These are phyloP conservation scores for Russula emetica DNA, from an alignment of 768 basidiomycete species.

Conservation along the genomic window DNA sequence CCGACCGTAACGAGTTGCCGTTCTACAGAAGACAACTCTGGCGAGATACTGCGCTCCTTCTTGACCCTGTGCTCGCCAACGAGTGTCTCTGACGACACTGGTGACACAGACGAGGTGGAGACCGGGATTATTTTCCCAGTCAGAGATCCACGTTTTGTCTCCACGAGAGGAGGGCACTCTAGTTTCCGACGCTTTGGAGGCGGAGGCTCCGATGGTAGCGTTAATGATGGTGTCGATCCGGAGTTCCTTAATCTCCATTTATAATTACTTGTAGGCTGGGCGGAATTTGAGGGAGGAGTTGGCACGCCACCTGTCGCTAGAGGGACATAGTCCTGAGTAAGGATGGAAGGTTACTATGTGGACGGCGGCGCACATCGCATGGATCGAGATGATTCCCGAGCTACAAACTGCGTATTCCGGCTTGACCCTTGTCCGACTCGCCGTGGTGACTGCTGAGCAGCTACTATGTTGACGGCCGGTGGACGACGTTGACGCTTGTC, in stretches of 20 bases:
- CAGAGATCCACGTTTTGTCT: background rate
- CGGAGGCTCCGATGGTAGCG: background rate
- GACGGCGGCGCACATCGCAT: background rate
- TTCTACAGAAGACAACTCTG: slow-evolving; percentile 4
- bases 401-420: background rate
- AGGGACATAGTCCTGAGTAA: background rate
- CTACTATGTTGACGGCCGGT: slow-evolving; percentile 11
- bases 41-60: slow-evolving; percentile 22
- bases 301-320: background rate
- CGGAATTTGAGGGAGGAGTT: background rate
- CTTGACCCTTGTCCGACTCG: background rate
- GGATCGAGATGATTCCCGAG: background rate
- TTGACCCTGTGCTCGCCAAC: slow-evolving; percentile 18
- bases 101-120: background rate
- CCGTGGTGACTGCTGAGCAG: background rate
- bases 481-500: slow-evolving; percentile 16
- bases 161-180: background rate
- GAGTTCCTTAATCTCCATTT: background rate
- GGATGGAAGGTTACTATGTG: background rate
- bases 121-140: background rate
- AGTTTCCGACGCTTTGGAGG: slow-evolving; percentile 16
- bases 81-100: slow-evolving; percentile 14
- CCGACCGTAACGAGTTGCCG: slow-evolving; percentile 17
- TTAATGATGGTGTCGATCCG: background rate
- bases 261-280: background rate